Conservation (phyloP, 495 filamentous ascomycete genomes). For the Hyaloscypha hepaticicola region DNA sequence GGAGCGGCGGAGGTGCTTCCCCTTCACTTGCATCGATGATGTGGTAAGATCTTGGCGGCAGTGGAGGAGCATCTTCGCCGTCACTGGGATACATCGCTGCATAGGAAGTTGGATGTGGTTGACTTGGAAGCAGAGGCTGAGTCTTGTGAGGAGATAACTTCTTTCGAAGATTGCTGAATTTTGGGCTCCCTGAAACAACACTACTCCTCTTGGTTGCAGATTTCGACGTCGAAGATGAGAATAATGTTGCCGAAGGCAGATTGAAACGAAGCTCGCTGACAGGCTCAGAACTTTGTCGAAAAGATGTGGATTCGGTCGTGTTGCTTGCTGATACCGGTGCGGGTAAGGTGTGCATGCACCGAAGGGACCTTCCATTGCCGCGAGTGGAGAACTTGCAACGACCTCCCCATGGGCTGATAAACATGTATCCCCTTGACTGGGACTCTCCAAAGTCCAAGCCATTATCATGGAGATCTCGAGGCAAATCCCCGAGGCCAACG, state of each 20-base stretch:
- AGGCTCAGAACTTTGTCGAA: slow-evolving; percentile 37
- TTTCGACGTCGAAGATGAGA: slow-evolving; percentile 12
- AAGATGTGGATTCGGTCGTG: slow-evolving; percentile 32
- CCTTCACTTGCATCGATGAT: slow-evolving; percentile 9
- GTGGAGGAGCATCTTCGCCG: slow-evolving; percentile 17
- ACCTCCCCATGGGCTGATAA: slow-evolving; percentile 83
- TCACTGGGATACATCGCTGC: slow-evolving; percentile 25
- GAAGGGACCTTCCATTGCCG: slow-evolving; percentile 68
- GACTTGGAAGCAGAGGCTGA: slow-evolving; percentile 16
- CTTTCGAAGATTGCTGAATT: slow-evolving; percentile 26
- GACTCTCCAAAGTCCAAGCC: background rate
- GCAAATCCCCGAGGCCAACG: background rate
- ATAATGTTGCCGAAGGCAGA: slow-evolving; percentile 54
- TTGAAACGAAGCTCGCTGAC: slow-evolving; percentile 91
- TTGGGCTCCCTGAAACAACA: slow-evolving; percentile 17
- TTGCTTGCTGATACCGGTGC: slow-evolving; percentile 22
- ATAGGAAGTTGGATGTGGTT: slow-evolving; percentile 21
- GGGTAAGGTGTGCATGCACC: slow-evolving; percentile 69
- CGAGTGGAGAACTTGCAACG: slow-evolving; percentile 80
- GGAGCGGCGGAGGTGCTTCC: background rate
- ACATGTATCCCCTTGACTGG: slow-evolving; percentile 49
- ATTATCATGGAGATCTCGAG: background rate
- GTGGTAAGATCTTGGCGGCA: slow-evolving; percentile 19
- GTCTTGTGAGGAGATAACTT: slow-evolving; percentile 24
- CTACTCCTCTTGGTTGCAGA: background rate